Evolutionary conservation across 768 basidiomycete genomes (phyloP).

Genomic region (Amyloporia xantha): DNA sequence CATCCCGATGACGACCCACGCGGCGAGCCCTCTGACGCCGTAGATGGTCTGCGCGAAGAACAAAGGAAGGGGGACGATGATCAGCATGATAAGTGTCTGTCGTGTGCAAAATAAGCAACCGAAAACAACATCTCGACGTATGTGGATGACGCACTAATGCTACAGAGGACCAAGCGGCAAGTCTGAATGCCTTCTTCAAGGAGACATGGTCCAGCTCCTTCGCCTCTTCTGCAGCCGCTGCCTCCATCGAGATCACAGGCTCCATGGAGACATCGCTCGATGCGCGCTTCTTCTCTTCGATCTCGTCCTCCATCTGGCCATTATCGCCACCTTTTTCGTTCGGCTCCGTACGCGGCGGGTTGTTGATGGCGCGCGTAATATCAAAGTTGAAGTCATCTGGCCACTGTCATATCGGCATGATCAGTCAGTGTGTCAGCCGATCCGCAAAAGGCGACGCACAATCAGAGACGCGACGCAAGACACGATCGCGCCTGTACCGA

Average conservation of each 20-base stretch:
- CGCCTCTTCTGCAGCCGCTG: conserved; percentile 30
- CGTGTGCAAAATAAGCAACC: too few species aligned
- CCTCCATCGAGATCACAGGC: conserved; percentile 30
- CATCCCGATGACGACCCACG: conserved; percentile 79
- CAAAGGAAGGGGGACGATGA: conserved; percentile 78
- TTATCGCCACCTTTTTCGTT: conserved; percentile 13
- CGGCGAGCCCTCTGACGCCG: conserved; percentile 54
- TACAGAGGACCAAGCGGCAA: conserved; percentile 73
- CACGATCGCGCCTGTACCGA: conserved; percentile 75
- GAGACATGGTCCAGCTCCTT: conserved; percentile 58
- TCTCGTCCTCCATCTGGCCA: conserved; percentile 19
- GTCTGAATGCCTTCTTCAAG: conserved; percentile 69
- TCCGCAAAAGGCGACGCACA: conserved; percentile 31
- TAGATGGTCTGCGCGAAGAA: conserved; percentile 80
- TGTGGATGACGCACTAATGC: conserved; percentile 44
- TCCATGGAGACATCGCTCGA: conserved; percentile 15
- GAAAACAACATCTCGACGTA: conserved; percentile 5
- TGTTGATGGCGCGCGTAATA: conserved; percentile 72
- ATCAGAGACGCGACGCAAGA: conserved; percentile 58
- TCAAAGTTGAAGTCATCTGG: conserved; percentile 83
- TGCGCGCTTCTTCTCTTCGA: conserved; percentile 33
- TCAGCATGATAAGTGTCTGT: conserved; percentile 57
- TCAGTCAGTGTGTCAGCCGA: too few species aligned
- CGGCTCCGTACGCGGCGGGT: conserved; percentile 15
- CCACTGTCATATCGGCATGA: conserved; percentile 39